These are phyloP conservation scores for Ophiostoma pallidulum DNA, from an alignment of 2,329 filamentous ascomycete species.

Conservation along the genomic window DNA sequence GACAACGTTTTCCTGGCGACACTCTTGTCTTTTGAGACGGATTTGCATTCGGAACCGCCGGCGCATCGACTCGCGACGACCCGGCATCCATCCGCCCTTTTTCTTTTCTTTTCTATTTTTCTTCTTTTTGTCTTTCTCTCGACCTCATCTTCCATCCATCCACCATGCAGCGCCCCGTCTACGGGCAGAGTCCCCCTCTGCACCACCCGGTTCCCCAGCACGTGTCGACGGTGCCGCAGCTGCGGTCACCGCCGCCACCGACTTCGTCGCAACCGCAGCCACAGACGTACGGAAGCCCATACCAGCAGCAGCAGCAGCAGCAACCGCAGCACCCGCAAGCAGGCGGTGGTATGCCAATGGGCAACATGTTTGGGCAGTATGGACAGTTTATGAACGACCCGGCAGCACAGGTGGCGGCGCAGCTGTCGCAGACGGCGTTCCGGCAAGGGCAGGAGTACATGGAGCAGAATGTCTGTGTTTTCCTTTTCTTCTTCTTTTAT, in stretches of 20 bases:
- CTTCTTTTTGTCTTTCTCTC: not conserved
- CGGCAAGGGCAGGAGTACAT: conserved; percentile 88
- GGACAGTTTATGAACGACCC: conserved; percentile 94
- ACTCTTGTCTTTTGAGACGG: too few species aligned
- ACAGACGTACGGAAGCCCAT: conserved; percentile 55
- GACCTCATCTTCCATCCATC: not conserved
- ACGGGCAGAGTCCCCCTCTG: conserved; percentile 82
- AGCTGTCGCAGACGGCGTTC: conserved; percentile 86
- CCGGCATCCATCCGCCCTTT: not conserved
- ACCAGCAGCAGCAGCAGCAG: conserved; percentile 55
- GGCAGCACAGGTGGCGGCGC: conserved; percentile 86
- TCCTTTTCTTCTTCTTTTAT: not conserved
- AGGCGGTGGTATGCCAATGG: conserved; percentile 33
- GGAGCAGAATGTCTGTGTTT: conserved; percentile 70
- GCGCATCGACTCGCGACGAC: too few species aligned
- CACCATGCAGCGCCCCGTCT: conserved; percentile 78
- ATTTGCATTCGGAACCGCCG: too few species aligned
- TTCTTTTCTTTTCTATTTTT: not conserved
- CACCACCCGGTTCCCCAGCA: conserved; percentile 97
- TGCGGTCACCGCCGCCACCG: conserved; percentile 85
- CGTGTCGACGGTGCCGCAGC: conserved; percentile 93
- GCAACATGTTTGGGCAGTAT: conserved; percentile 60
- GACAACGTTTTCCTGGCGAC: not conserved
- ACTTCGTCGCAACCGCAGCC: conserved; percentile 58
- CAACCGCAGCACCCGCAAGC: conserved; percentile 40